Evolutionary conservation across 2,329 filamentous ascomycete species (phyloP).

Genomic region (Fusarium caatingaense): DNA sequence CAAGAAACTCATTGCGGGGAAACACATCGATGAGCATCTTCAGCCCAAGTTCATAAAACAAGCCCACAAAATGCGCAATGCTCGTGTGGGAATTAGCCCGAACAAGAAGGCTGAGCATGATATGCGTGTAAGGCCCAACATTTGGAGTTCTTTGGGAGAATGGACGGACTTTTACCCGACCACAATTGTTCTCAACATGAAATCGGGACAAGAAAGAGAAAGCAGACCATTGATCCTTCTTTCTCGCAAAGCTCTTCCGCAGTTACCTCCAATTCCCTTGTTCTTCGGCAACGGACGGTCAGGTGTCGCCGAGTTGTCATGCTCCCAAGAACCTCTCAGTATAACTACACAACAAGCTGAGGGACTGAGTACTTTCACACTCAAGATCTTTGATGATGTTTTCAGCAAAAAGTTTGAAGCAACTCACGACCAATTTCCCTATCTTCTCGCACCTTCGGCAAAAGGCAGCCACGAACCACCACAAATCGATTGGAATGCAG

Average conservation of each 20-base stretch:
- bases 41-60: slow-evolving; percentile 77
- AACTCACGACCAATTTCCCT: slow-evolving; percentile 74
- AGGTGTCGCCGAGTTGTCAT: slow-evolving; percentile 66
- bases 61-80: slow-evolving; percentile 87
- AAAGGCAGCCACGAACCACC: slow-evolving; percentile 40
- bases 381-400: slow-evolving; percentile 81
- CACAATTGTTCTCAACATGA: slow-evolving; percentile 67
- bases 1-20: slow-evolving; percentile 71
- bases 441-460: slow-evolving; percentile 78
- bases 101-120: slow-evolving; percentile 79
- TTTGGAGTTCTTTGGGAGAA: slow-evolving; percentile 70
- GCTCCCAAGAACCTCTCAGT: slow-evolving; percentile 57
- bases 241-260: slow-evolving; percentile 73
- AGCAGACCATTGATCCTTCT: slow-evolving; percentile 77
- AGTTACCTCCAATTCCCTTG: slow-evolving; percentile 74
- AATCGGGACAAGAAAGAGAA: slow-evolving; percentile 58
- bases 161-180: slow-evolving; percentile 67
- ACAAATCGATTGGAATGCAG: slow-evolving; percentile 71
- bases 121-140: slow-evolving; percentile 81
- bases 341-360: slow-evolving; percentile 59
- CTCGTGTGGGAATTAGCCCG: slow-evolving; percentile 80
- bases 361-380: slow-evolving; percentile 76
- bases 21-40: slow-evolving; percentile 78
- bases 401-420: slow-evolving; percentile 88
- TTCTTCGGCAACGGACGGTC: slow-evolving; percentile 74